Conservation (phyloP, 768 basidiomycete species). For the Leccinum incarnatum region DNA sequence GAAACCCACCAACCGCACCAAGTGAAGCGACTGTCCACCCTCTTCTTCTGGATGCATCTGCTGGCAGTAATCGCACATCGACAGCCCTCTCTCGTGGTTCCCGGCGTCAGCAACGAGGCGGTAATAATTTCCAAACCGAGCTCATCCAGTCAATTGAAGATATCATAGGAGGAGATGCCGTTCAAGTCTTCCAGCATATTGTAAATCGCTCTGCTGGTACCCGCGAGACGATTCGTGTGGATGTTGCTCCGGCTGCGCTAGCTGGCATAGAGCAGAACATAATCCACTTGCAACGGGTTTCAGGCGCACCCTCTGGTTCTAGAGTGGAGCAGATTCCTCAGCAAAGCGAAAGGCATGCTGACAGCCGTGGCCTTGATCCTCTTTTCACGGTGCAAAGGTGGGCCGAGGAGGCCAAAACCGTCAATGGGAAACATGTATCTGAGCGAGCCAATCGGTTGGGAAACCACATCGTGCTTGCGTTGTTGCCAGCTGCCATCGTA, state of each 20-base stretch:
- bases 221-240: slow-evolving; percentile 72
- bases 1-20: slow-evolving; percentile 49
- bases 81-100: slow-evolving; percentile 44
- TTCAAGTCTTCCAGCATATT: slow-evolving; percentile 82
- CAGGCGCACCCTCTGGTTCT: slow-evolving; percentile 49
- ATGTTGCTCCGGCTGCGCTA: slow-evolving; percentile 65
- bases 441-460: slow-evolving; percentile 65
- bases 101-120: slow-evolving; percentile 56
- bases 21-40: slow-evolving; percentile 80
- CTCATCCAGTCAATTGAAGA: slow-evolving; percentile 77
- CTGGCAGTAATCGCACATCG: slow-evolving; percentile 42
- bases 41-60: slow-evolving; percentile 65
- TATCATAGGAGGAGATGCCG: slow-evolving; percentile 76
- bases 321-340: slow-evolving; percentile 57
- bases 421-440: slow-evolving; percentile 70
- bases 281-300: slow-evolving; percentile 46
- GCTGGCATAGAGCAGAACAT: slow-evolving; percentile 58
- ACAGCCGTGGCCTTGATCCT: slow-evolving; percentile 61
- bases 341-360: slow-evolving; percentile 44
- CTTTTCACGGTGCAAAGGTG: slow-evolving; percentile 82
- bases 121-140: slow-evolving; percentile 47
- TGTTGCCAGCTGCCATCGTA: slow-evolving; percentile 79
- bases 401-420: slow-evolving; percentile 82
- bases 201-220: slow-evolving; percentile 58
- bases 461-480: slow-evolving; percentile 67